Base-by-base conservation (phyloP, 1,284 basidiomycete species). In the Coniophora puteana region DNA sequence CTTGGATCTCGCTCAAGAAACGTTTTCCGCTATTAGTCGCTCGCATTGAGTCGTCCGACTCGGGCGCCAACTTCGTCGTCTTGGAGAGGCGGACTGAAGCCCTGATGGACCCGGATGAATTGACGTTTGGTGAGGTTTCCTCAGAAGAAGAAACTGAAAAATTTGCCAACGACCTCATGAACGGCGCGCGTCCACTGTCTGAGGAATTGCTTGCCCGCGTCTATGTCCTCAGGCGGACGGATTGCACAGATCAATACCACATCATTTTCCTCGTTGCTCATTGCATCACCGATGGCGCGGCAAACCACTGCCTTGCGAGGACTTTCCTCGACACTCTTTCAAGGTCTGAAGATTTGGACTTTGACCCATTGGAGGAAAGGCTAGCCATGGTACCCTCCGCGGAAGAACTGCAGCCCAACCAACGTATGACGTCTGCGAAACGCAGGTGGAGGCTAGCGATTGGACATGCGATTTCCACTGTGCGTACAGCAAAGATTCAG, bases 391-490 rank as follows among this genome's bases (percentile, higher is more conserved):
- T 71, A 4, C 47, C 67, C 2, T 46, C 73, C 2, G 59, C 62
- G 2, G 71, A 77, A 18, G 55, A 58, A 3, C 49, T 76, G 14
- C 41, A 57, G 28, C 67, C 72, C 4, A 46, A 47, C n/a, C 40
- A 43, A 8, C 54, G 53, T 32, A 47, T 62, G 29, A 68, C 49
- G 38, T n/a, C 51, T 4, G 55, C 72, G 4, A 59, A 57, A 34
- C 59, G 58, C 43, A 55, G 70, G 46, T 79, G 77, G 76, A 61
- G 67, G n/a, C 52, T 54, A 30, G 74, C 71, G 1, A 67, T 72
- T 28, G 72, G 67, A 1, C 51, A 50, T n/a, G 60, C 69, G 5
- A 65, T 77, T 17, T 44, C 51, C n/a, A 29, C 51, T 8, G 58
- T 62, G 23, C 61, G 66, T 24, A 44, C 52, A 30, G 44, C 52